Evolutionary conservation across 768 basidiomycete species (phyloP).

Genomic region (Mycena leptocephala): DNA sequence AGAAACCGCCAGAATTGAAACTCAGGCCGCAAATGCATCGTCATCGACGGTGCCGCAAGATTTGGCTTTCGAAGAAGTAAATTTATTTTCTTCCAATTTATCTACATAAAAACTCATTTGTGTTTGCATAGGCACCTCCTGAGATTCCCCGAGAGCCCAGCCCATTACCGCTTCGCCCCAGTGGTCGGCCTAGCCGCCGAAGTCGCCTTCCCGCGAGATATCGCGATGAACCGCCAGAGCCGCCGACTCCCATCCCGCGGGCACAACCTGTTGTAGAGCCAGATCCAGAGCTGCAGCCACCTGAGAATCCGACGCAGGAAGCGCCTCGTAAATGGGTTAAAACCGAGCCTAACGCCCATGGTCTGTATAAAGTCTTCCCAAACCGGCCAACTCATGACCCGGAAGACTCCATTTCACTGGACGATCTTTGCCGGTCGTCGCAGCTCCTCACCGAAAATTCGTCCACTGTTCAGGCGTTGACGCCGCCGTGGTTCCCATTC

Average conservation of each 20-base stretch:
- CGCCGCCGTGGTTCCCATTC: conserved; percentile 34
- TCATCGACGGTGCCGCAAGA: no score
- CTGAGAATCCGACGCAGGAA: not conserved
- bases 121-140: no score
- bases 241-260: not conserved
- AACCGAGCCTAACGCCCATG: conserved; percentile 39
- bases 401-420: conserved; percentile 32
- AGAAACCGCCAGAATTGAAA: no score
- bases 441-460: not conserved
- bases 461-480: conserved; percentile 21
- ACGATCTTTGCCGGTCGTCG: conserved; percentile 35
- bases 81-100: no score
- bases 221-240: not conserved
- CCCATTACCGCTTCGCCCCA: not conserved
- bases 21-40: no score
- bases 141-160: not conserved
- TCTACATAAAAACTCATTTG: no score
- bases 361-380: conserved; percentile 41
- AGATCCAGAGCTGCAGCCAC: not conserved
- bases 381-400: conserved; percentile 36
- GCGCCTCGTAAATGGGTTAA: conserved; percentile 1
- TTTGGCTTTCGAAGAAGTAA: no score
- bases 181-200: not conserved
- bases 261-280: not conserved
- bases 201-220: not conserved